These are phyloP conservation scores for Russula lepida DNA, from an alignment of 768 basidiomycete species.

Conservation along the genomic window DNA sequence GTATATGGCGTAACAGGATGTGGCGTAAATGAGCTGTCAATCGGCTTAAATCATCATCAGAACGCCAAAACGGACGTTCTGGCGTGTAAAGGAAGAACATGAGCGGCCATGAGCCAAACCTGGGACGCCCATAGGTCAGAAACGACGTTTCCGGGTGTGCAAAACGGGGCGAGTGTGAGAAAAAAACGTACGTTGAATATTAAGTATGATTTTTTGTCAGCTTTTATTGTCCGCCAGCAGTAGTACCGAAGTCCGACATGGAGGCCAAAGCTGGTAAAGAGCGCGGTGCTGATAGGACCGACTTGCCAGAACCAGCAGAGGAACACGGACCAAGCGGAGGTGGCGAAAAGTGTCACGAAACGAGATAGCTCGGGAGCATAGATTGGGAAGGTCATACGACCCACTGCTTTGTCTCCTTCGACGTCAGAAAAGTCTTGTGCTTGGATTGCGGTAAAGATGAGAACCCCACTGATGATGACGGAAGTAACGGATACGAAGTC, in stretches of 20 bases:
- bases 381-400: slow-evolving; percentile 24
- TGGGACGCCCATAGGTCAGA: slow-evolving; percentile 12
- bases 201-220: slow-evolving; percentile 20
- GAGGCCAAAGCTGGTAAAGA: slow-evolving; percentile 17
- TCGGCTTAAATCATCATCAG: slow-evolving; percentile 16
- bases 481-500: slow-evolving; percentile 18
- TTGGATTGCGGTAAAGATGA: slow-evolving; percentile 23
- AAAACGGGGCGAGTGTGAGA: not conserved
- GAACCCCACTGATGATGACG: slow-evolving; percentile 16
- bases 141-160: slow-evolving; percentile 3
- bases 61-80: slow-evolving; percentile 16
- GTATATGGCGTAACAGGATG: not conserved
- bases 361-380: slow-evolving; percentile 21
- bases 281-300: slow-evolving; percentile 11
- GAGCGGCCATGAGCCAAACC: slow-evolving; percentile 21
- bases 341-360: slow-evolving; percentile 18
- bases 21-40: slow-evolving; percentile 20
- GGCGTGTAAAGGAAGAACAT: slow-evolving; percentile 19
- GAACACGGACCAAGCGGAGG: slow-evolving; percentile 21
- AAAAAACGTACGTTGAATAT: slow-evolving; percentile 23
- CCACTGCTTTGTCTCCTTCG: slow-evolving; percentile 20
- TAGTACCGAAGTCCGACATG: slow-evolving; percentile 21
- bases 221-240: slow-evolving; percentile 9
- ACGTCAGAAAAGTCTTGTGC: slow-evolving; percentile 25
- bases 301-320: slow-evolving; percentile 21